Evolutionary conservation across 148 eudicot genomes (phyloP).

Genomic region (Cornus florida): DNA sequence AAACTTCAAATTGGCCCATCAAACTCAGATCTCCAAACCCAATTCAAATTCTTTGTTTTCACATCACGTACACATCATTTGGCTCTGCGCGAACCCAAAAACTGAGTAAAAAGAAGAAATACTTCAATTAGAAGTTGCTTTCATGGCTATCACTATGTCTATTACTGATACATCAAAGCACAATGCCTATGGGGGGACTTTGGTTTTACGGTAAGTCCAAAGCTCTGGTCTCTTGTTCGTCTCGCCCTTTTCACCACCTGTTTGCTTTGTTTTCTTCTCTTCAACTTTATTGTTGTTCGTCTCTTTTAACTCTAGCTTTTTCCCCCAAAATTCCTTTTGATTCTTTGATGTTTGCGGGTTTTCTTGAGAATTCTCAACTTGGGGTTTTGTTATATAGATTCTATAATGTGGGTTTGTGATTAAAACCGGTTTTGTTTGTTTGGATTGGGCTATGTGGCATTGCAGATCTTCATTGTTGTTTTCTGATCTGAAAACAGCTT

Average conservation of each 20-base stretch:
- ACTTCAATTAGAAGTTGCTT: slow-evolving; percentile 17
- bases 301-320: background rate
- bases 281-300: background rate
- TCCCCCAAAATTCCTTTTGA: slow-evolving; percentile 4
- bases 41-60: background rate
- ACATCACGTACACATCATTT: slow-evolving; percentile 13
- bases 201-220: slow-evolving; percentile 14
- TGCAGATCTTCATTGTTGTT: background rate
- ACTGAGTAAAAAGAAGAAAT: background rate
- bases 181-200: background rate
- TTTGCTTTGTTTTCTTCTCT: background rate
- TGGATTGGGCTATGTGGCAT: background rate
- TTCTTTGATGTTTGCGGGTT: background rate
- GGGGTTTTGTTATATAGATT: background rate
- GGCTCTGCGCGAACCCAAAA: background rate
- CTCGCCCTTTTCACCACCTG: slow-evolving; percentile 1
- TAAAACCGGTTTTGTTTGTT: background rate
- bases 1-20: slow-evolving; percentile 11
- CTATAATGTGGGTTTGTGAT: background rate
- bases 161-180: background rate
- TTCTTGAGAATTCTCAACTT: background rate
- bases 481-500: background rate
- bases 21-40: slow-evolving; percentile 26
- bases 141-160: background rate
- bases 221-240: slow-evolving; percentile 16